Conservation (phyloP, 345 rosid species). For the Noccaea caerulescens region DNA sequence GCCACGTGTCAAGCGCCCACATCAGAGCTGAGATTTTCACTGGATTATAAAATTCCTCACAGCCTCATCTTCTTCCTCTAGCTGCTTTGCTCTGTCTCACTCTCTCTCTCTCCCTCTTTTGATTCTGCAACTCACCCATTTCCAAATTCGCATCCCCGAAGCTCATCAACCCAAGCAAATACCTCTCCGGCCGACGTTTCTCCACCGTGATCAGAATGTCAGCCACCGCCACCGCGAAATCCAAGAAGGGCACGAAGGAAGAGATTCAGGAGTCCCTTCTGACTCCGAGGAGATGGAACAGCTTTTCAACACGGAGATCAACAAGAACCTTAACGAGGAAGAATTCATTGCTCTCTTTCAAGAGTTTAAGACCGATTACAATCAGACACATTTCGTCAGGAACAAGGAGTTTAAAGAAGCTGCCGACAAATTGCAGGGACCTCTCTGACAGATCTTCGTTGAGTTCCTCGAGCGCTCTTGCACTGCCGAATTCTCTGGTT, state of each 20-base stretch:
- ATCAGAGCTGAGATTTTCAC: constrained; percentile 33
- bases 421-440: constrained; percentile 88
- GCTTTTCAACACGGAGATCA: constrained; percentile 90
- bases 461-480: constrained; percentile 98
- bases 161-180: constrained; percentile 45
- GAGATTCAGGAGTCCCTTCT: constrained; percentile 82
- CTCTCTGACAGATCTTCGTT: constrained; percentile 85
- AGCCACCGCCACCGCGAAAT: constrained; percentile 54
- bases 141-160: constrained; percentile 57
- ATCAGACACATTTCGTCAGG: constrained; percentile 95
- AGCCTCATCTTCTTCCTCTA: constrained; percentile 45
- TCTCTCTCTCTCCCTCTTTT: constrained; percentile 6
- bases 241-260: constrained; percentile 66
- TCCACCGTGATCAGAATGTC: constrained; percentile 65
- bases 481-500: constrained; percentile 99
- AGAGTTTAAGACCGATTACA: constrained; percentile 95
- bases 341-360: constrained; percentile 91
- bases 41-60: constrained; percentile 35
- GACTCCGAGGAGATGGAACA: constrained; percentile 94
- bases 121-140: constrained; percentile 51
- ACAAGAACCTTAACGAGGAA: constrained; percentile 82
- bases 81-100: constrained; percentile 29
- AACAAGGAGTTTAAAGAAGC: constrained; percentile 99
- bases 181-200: constrained; percentile 42
- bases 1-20: constrained; percentile 38